Base-by-base conservation (phyloP, 345 rosid species). In the Erodium maritimum region DNA sequence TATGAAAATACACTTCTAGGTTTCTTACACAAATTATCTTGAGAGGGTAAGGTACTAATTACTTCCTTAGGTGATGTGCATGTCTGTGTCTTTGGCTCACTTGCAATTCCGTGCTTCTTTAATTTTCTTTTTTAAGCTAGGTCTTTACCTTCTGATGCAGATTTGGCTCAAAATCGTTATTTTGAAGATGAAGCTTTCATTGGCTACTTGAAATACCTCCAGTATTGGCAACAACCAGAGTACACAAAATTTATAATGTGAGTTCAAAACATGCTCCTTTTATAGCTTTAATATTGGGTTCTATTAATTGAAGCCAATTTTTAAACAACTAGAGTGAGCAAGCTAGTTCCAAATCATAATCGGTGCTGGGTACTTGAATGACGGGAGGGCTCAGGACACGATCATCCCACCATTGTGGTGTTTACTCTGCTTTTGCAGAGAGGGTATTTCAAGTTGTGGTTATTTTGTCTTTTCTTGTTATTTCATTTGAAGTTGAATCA, bases 141-240 rank as follows among this genome's bases (percentile, higher is more conserved):
- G 24, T 57, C 21, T 62, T 58, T 19, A 48, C 50, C 62, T 66
- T 24, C 46, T 42, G 48, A 42, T 66, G 71, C 73, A 93, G 97
- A 94, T 81, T 77, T 94, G 76, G 99, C 99, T 58, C 99, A 94
- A 77, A 94, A 94, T 65, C 95, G 97, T 9, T 87, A 94, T 77
- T 87, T 94, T 60, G 99, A 94, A 37, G 99, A 94, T 59, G 97
- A 90, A 74, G 86, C 99, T 5, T 94, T 90, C 72, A 84, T 94
- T 67, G 97, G 89, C 19, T 94, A 94, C 82, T 77, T 94, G 79
- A 94, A 94, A 63, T 94, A 90, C 69, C 97, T 94, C 61, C 90
- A 80, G 63, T 94, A 94, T 69, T 94, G 95, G 99, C 96, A 90
- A 63, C 93, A 70, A 13, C 96, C 96, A 0, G 97, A 94, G 74